Evolutionary conservation across 2,329 filamentous ascomycete species (phyloP).

Genomic region (Colletotrichum australisinense): DNA sequence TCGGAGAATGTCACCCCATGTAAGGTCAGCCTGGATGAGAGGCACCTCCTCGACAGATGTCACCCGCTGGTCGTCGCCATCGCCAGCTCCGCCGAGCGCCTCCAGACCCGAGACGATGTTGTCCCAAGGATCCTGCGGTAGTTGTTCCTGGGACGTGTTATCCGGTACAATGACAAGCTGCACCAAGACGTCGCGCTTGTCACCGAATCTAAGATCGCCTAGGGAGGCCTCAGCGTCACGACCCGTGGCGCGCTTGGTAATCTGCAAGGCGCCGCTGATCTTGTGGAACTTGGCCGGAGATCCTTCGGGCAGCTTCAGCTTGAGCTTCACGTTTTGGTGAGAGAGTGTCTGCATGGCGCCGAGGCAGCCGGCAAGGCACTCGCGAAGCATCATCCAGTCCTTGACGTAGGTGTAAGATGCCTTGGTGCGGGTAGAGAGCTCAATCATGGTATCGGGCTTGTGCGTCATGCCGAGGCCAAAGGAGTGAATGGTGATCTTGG

Average conservation of each 20-base stretch:
- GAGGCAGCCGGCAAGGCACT: constrained; percentile 93
- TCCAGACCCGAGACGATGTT: constrained; percentile 96
- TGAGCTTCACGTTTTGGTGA: constrained; percentile 98
- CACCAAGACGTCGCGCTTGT: constrained; percentile 93
- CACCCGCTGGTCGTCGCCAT: constrained; percentile 85
- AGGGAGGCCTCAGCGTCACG: constrained; percentile 93
- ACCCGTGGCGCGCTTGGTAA: constrained; percentile 94
- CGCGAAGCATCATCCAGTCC: constrained; percentile 99
- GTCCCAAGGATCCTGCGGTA: constrained; percentile 96
- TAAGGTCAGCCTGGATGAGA: constrained; percentile 92
- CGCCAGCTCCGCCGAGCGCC: constrained; percentile 87
- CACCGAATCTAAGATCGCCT: constrained; percentile 93
- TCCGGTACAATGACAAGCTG: constrained; percentile 94
- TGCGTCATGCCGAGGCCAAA: constrained; percentile 97
- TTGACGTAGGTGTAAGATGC: constrained; percentile 98
- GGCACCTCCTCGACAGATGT: constrained; percentile 94
- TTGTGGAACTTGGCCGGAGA: constrained; percentile 99
- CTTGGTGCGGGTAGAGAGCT: constrained; percentile 94
- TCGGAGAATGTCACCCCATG: constrained; percentile 91
- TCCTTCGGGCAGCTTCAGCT: constrained; percentile 92
- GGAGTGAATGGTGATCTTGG: constrained; percentile 96
- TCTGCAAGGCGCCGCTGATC: constrained; percentile 95
- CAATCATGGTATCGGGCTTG: constrained; percentile 99
- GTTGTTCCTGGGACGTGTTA: constrained; percentile 81
- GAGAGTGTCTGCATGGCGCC: constrained; percentile 93